Evolutionary conservation across 345 rosid genomes (phyloP).

Genomic region (Noccaea caerulescens): DNA sequence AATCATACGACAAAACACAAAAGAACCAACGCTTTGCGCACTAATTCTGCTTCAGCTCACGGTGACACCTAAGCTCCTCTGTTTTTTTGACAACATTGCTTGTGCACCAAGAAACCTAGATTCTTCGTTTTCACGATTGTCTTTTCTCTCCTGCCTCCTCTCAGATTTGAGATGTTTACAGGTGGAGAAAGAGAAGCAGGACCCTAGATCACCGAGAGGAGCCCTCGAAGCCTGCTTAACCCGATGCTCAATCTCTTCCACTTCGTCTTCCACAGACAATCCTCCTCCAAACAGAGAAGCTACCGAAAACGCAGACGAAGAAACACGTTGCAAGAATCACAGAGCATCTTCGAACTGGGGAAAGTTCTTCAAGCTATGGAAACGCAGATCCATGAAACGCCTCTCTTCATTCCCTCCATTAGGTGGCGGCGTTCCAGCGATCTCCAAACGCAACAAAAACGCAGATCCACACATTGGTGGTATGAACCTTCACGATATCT

Average conservation of each 20-base stretch:
- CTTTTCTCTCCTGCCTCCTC: background rate
- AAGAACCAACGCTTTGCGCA: slow-evolving; percentile 40
- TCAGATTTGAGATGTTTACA: slow-evolving; percentile 58
- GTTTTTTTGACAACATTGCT: background rate
- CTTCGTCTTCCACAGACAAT: slow-evolving; percentile 28
- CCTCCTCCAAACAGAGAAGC: slow-evolving; percentile 33
- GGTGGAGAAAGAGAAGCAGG: slow-evolving; percentile 51
- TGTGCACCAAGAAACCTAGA: slow-evolving; percentile 32
- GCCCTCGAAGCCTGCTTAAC: slow-evolving; percentile 64
- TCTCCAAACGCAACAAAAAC: slow-evolving; percentile 48
- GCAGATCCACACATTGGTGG: slow-evolving; percentile 48
- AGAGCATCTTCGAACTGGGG: slow-evolving; percentile 62
- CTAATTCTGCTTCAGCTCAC: slow-evolving; percentile 60
- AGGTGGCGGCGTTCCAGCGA: slow-evolving; percentile 39
- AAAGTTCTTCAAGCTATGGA: slow-evolving; percentile 72
- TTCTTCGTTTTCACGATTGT: background rate
- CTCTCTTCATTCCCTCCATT: slow-evolving; percentile 55
- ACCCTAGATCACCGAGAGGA: slow-evolving; percentile 65
- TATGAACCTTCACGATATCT: slow-evolving; percentile 56
- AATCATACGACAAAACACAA: slow-evolving; percentile 39
- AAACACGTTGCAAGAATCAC: slow-evolving; percentile 37
- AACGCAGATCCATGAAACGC: slow-evolving; percentile 58
- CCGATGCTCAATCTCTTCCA: slow-evolving; percentile 32
- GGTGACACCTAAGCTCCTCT: slow-evolving; percentile 46
- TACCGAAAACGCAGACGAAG: slow-evolving; percentile 27